Evolutionary conservation across 805 yeast genomes (phyloP), one percentile per base, ranked within the genome.

Genomic region (Wickerhamomyces silvicola): DNA sequence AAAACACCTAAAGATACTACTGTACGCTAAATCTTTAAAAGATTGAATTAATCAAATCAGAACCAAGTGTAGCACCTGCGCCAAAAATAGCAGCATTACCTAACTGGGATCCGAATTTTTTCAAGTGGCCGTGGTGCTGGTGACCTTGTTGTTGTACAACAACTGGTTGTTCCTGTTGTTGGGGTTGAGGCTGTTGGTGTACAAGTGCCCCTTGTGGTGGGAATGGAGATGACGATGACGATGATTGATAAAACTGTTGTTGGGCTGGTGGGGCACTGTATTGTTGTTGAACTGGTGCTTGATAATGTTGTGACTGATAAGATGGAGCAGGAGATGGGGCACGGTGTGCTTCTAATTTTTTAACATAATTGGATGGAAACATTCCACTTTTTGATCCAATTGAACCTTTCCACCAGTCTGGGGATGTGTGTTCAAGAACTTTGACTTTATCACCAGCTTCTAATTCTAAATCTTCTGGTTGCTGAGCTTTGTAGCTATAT

Each of bases 21-120:
- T 14, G 30, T 22, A 14, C 15, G 17, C n/a, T 8, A 26, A 25
- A 16, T 4, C 11, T 17, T 53, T 59, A 77, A 46, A 81, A 77
- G 38, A 84, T 80, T 26, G 83, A 70, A 49, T 81, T 76, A 24
- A 88, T 84, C 31, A 90, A 47, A 48, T 82, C 86, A 27, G 84
- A 70, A 51, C 97, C 97, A 33, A 88, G 66, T 2, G 95, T 80
- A 24, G 97, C 95, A 66, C 97, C 97, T 8, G 95, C 96, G 59
- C 97, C 97, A 44, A 86, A 90, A 30, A 88, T 75, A 22, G 94
- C 88, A n/a, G 97, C 94, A 45, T 86, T 77, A 38, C 95, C 95
- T 37, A 88, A 62, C 58, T 84, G 81, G 41, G 82, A 69, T 17
- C 94, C 94, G 45, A 84, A 74, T 49, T 70, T 78, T 57, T 74